Evolutionary conservation across 1,284 basidiomycete species (phyloP).

Genomic region (Coniferiporia weirii): DNA sequence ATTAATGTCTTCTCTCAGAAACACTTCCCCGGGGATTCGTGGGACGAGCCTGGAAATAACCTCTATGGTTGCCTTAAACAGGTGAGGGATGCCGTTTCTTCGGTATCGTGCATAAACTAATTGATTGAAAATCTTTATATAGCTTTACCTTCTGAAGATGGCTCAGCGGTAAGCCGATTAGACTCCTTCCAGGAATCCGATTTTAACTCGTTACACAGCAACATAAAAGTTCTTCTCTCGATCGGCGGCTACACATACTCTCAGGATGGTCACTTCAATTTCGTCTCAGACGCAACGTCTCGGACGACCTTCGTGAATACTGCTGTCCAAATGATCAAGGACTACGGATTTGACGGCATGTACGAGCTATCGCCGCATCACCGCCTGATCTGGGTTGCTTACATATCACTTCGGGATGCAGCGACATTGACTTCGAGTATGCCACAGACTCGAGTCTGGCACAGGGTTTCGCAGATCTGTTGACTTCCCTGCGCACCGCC

Average conservation of each 20-base stretch:
- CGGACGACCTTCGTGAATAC: slow-evolving; percentile 68
- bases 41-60: slow-evolving; percentile 64
- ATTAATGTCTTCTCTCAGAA: slow-evolving; percentile 38
- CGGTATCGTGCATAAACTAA: not conserved
- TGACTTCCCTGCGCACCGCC: slow-evolving; percentile 50
- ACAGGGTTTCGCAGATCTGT: slow-evolving; percentile 53
- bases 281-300: slow-evolving; percentile 47
- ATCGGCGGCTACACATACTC: slow-evolving; percentile 77
- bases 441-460: slow-evolving; percentile 47
- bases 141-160: slow-evolving; percentile 66
- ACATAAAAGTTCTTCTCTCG: slow-evolving; percentile 74
- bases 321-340: slow-evolving; percentile 72
- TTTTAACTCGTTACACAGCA: slow-evolving; percentile 32
- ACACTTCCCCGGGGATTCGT: slow-evolving; percentile 60
- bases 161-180: slow-evolving; percentile 42
- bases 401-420: slow-evolving; percentile 21
- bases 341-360: slow-evolving; percentile 88
- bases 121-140: not conserved
- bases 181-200: not conserved
- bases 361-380: slow-evolving; percentile 31
- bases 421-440: slow-evolving; percentile 70
- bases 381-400: not conserved
- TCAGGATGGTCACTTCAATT: slow-evolving; percentile 59
- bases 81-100: slow-evolving; percentile 30
- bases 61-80: slow-evolving; percentile 88